phyloP scores from a whole-genome alignment of 2,329 filamentous ascomycete genomes.

The Eurotiales sp. region DNA sequence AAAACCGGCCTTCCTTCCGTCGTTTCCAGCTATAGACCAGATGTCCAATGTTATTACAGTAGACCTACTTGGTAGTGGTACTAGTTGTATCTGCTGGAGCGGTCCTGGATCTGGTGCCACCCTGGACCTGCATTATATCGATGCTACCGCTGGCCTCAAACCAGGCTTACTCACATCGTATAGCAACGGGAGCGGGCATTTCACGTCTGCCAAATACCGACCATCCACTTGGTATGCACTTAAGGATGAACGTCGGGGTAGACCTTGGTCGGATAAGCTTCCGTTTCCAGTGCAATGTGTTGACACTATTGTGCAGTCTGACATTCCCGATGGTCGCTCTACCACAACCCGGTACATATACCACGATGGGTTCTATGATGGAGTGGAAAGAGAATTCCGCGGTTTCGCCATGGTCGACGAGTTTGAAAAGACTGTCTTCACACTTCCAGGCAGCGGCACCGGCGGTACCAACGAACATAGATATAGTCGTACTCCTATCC shows the following conservation, averaged over 20 bases:
- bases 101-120: not conserved
- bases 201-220: conserved; percentile 19
- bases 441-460: too few species aligned
- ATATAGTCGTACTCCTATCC: too few species aligned
- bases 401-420: conserved; percentile 33
- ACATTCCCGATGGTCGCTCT: too few species aligned
- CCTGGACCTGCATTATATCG: conserved; percentile 20
- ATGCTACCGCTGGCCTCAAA: conserved; percentile 20
- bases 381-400: conserved; percentile 25
- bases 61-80: conserved; percentile 22
- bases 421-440: too few species aligned
- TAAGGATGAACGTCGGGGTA: conserved; percentile 18
- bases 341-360: conserved; percentile 15
- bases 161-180: conserved; percentile 24
- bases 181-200: conserved; percentile 20
- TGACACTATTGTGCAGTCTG: conserved; percentile 10
- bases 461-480: too few species aligned
- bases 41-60: conserved; percentile 19
- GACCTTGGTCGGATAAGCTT: conserved; percentile 24
- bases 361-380: conserved; percentile 29
- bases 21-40: not conserved
- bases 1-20: not conserved
- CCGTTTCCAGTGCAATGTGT: conserved; percentile 29
- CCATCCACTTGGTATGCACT: conserved; percentile 24
- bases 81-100: conserved; percentile 21